These are phyloP conservation scores for Eimeria necatrix DNA, from an alignment of 169 alveolate genomes.

Conservation along the genomic window DNA sequence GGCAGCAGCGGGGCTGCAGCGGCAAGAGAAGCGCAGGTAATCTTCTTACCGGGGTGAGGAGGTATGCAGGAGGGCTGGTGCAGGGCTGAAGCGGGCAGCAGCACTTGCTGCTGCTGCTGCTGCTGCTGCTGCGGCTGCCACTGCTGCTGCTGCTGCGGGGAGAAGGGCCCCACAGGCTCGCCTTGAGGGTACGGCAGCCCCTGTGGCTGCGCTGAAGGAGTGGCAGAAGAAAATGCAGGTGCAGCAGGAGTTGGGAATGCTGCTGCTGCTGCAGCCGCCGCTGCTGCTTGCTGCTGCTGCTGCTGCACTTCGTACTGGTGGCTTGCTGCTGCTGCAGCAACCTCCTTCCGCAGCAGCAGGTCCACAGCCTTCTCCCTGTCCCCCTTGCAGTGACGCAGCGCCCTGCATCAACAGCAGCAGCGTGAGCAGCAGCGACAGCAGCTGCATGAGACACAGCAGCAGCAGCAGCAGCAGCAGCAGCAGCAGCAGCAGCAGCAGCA, in stretches of 20 bases:
- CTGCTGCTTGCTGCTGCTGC: constrained; percentile 44
- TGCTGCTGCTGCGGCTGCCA: too few relatives aligned
- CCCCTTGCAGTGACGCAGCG: constrained; percentile 15
- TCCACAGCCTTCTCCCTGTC: constrained; percentile 71
- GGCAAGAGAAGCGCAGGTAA: background rate
- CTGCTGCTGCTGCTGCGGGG: constrained; percentile 27
- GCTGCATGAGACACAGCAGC: background rate
- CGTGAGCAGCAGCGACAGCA: background rate
- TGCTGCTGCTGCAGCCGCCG: background rate
- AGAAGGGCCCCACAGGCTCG: background rate
- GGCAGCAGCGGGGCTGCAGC: constrained; percentile 16
- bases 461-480: constrained; percentile 21
- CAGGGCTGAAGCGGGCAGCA: background rate
- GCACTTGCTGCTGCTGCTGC: constrained; percentile 17
- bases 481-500: constrained; percentile 33
- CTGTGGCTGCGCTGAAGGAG: background rate
- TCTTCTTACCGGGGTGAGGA: background rate
- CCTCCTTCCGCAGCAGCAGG: constrained; percentile 45
- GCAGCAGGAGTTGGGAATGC: background rate
- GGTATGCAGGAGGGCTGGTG: constrained; percentile 25
- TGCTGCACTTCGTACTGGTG: constrained; percentile 44
- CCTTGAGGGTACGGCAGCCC: background rate
- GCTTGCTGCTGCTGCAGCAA: constrained; percentile 60
- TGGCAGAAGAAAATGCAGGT: background rate
- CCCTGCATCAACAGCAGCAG: constrained; percentile 46